phyloP scores from a whole-genome alignment of 2,329 filamentous ascomycete genomes.

The Neurospora sp. region DNA sequence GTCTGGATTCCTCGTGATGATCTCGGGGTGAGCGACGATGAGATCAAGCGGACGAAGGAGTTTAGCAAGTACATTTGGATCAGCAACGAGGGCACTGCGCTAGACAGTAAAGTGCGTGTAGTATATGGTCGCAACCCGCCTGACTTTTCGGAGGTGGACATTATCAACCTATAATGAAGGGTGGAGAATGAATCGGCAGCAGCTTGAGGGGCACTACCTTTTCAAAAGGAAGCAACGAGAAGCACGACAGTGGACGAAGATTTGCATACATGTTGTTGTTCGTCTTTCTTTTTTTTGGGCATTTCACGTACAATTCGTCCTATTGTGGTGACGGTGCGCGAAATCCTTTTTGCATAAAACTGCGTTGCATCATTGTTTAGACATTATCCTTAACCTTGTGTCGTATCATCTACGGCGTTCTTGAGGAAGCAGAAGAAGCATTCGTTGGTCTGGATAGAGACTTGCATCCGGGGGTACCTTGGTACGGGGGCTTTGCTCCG shows the following conservation, averaged over 20 bases:
- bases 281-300: not conserved
- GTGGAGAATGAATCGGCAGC: not conserved
- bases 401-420: not conserved
- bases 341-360: not conserved
- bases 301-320: not conserved
- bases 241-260: not conserved
- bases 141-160: conserved; percentile 78
- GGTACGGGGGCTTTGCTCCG: not conserved
- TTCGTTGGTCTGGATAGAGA: not conserved
- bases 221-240: not conserved
- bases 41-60: conserved; percentile 66
- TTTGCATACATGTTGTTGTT: not conserved
- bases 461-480: not conserved
- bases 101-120: conserved; percentile 74
- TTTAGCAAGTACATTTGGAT: conserved; percentile 83
- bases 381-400: not conserved
- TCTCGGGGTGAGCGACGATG: conserved; percentile 82
- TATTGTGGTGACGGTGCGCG: not conserved
- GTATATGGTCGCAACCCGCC: conserved; percentile 79
- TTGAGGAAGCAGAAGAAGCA: too few species aligned
- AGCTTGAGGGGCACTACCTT: not conserved
- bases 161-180: conserved; percentile 59
- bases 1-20: conserved; percentile 93
- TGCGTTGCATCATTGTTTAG: not conserved
- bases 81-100: conserved; percentile 80